Evolutionary conservation across 106 monocot species (phyloP), one percentile per base, ranked within the genome.

Genomic region (Dendrobium officinale): DNA sequence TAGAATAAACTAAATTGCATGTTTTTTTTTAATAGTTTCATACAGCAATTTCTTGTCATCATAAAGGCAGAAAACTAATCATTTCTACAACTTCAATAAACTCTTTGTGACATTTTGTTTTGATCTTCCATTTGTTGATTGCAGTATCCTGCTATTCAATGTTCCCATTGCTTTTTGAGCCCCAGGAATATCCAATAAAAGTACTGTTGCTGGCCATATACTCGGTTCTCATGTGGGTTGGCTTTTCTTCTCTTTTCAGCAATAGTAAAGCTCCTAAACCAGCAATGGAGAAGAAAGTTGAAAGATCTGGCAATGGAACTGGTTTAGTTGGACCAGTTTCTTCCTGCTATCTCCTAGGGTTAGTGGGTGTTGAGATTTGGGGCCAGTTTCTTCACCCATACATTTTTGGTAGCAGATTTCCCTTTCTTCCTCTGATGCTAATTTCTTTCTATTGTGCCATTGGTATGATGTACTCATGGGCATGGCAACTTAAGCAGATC

Each of bases 101-200:
- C 42, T 42, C 5, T 73, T 41, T 73, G 11, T 41, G 41, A 44
- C 42, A 75, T 31, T 19, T 75, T 42, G 42, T 31, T 75, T 44
- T 45, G 18, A 42, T 10, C 11, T 37, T 26, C 15, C 45, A 49
- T 41, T 26, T 66, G 68, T 51, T 86, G 24, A 45, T 77, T 90
- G 88, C 98, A 99, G 98, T 93, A 33, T 93, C 98, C 5, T 99
- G 98, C 83, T 99, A 95, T 67, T 99, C 98, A 16, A 79, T 95
- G 84, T 99, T 99, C 80, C 98, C 98, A 44, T 81, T 99, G 75
- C 75, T 99, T 19, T 99, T 89, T 82, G 98, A 93, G 79, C 81
- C 89, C 9, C 86, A 86, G 75, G 98, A 99, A 79, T 99, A 99
- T 76, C 88, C 86, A 2, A 87, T 95, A 77, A 99, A 92, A 78